Evolutionary conservation across 257 asterid genomes (phyloP), one percentile per base, ranked within the genome.

Genomic region (Avicennia marina): DNA sequence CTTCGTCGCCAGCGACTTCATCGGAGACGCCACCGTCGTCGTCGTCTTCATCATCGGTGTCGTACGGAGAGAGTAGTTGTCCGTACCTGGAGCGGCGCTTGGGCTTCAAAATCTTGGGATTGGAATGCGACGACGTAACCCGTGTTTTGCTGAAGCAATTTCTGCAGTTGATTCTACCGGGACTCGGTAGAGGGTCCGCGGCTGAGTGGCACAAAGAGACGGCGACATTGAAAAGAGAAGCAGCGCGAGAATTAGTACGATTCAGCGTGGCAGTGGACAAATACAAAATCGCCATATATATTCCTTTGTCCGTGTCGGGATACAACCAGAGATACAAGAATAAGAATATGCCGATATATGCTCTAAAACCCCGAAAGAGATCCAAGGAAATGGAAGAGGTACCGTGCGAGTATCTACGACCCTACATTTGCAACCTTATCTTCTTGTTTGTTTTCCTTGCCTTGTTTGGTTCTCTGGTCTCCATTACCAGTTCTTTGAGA

Each of bases 51-150:
- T 57, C 83, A 0, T 62, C 90, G 0, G 54, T 84, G 2, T 85
- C 83, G 53, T 86, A 81, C 41, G 88, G 79, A 8, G 95, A 89
- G 53, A 81, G 72, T 0, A 74, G 68, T 19, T 72, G 82, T 16
- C 90, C 95, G 55, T 70, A 58, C 75, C 84, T 73, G 53, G 95
- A 79, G 72, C 77, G 86, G 53, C 85, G 84, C n/a, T 86, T 89
- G 61, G 84, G 63, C 78, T 86, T 86, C 65, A 86, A 61, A 69
- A 86, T 78, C 75, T 72, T 89, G 4, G 82, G 81, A 65, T 76
- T 86, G 55, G 97, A 81, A 63, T 89, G 95, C 15, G 95, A 82
- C 4, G 95, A 84, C 31, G 68, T 69, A 17, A 84, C 90, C 1
- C 65, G 69, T 7, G 75, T 50, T 46, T 43, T 64, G 55, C 22